Evolutionary conservation across 2,329 filamentous ascomycete genomes (phyloP).

Genomic region (Neoscytalidium dimidiatum): DNA sequence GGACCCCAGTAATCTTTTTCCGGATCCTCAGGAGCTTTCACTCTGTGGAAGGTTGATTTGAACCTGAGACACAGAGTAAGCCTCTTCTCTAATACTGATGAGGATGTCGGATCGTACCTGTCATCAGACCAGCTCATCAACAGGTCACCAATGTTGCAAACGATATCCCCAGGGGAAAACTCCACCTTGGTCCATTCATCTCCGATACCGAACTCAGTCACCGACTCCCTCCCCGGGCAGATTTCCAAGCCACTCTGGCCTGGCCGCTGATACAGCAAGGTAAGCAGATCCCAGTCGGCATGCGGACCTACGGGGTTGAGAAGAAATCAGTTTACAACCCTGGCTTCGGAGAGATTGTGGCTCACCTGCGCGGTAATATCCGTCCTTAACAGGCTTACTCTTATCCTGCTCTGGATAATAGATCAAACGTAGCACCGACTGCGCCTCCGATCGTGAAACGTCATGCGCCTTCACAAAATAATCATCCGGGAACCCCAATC

Average conservation of each 20-base stretch:
- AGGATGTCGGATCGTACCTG: not conserved
- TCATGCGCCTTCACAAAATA: conserved; percentile 61
- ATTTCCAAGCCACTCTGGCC: conserved; percentile 66
- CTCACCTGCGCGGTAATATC: conserved; percentile 58
- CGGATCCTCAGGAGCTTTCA: conserved; percentile 60
- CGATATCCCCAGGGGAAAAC: conserved; percentile 54
- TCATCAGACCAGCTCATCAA: conserved; percentile 70
- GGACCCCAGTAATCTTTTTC: conserved; percentile 56
- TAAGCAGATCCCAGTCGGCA: conserved; percentile 58
- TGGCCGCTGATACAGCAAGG: conserved; percentile 62
- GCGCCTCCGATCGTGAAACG: conserved; percentile 49
- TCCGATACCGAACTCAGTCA: conserved; percentile 60
- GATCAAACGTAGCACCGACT: conserved; percentile 58
- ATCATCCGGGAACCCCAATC: conserved; percentile 57
- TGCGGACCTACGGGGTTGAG: not conserved
- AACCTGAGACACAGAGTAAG: conserved; percentile 46
- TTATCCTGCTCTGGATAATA: conserved; percentile 52
- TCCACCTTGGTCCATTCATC: conserved; percentile 67
- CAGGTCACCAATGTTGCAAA: conserved; percentile 68
- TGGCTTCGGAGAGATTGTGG: no score
- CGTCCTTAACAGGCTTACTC: conserved; percentile 27
- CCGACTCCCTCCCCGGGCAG: conserved; percentile 63
- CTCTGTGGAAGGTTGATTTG: conserved; percentile 66
- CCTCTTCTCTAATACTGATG: not conserved
- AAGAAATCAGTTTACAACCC: no score